Evolutionary conservation across 1,139 yeast species (phyloP).

Genomic region (Suhomyces yuchorum): DNA sequence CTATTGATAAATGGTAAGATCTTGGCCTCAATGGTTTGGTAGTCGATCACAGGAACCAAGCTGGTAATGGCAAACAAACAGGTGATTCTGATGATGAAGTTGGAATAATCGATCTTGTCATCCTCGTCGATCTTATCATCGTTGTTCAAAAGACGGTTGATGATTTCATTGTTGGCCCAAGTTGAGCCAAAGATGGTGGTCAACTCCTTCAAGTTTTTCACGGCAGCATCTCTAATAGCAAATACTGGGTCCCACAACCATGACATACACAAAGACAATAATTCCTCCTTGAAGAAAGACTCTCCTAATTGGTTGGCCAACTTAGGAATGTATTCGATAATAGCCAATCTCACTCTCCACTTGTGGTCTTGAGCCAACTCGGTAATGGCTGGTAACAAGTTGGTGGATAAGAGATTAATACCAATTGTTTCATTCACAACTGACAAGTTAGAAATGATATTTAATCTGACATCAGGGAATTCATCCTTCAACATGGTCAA

Average conservation of each 20-base stretch:
- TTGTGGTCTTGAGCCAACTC: conserved; percentile 95
- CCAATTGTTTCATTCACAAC: conserved; percentile 95
- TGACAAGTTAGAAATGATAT: conserved; percentile 88
- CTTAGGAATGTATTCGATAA: conserved; percentile 93
- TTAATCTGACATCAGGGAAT: conserved; percentile 92
- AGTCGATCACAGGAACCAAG: conserved; percentile 68
- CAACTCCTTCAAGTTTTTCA: conserved; percentile 74
- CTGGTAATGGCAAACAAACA: conserved; percentile 85
- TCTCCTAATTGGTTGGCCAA: conserved; percentile 96
- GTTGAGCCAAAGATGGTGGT: conserved; percentile 87
- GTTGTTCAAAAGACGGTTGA: conserved; percentile 65
- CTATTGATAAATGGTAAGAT: conserved; percentile 79
- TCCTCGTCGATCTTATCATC: conserved; percentile 34
- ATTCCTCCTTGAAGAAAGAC: conserved; percentile 86
- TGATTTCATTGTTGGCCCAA: conserved; percentile 89
- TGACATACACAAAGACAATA: conserved; percentile 87
- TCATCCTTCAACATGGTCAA: conserved; percentile 95
- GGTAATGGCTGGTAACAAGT: conserved; percentile 91
- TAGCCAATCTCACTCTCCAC: conserved; percentile 97
- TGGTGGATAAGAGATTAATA: conserved; percentile 80
- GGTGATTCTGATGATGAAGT: conserved; percentile 89
- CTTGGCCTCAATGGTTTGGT: conserved; percentile 58
- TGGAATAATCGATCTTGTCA: conserved; percentile 53
- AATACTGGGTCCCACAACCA: conserved; percentile 99
- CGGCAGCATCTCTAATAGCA: conserved; percentile 97